Evolutionary conservation across 371 early-diverging fungal genomes (phyloP), one percentile per base, ranked within the genome.

Genomic region (Saksenaea vasiformis): DNA sequence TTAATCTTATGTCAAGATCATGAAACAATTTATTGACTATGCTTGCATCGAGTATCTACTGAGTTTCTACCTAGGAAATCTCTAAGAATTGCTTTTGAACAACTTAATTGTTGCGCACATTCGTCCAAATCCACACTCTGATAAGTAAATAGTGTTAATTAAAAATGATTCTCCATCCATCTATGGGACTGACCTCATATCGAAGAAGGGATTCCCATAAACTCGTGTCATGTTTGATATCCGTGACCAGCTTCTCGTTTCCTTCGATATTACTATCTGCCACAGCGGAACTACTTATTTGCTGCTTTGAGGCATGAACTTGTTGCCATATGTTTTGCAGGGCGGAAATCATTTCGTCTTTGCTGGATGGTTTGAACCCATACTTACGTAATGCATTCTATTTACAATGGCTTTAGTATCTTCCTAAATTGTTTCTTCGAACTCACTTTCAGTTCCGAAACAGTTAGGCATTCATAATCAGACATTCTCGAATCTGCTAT

Each of bases 311-410:
- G 22, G 24, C 10, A 47, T 22, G 24, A 47, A 11, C 24, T 47
- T 47, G 51, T 1, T 22, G 51, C 24, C 24, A 22, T 22, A 17
- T 22, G 51, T 22, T 22, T 47, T 47, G 51, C 51, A 47, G 51
- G 22, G 22, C 22, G 22, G 51, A 41, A 39, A 58, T 41, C 39
- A 58, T 58, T 8, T 58, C 58, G n/a, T 38, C 41, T 41, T 39
- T 37, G 28, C 38, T 19, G 28, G 58, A 41, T 22, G 58, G 58
- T 43, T 58, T 58, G 43, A 58, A 26, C 24, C 43, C 58, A 58
- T 58, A 58, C 43, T 41, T 58, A 24, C 31, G 24, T 17, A 58
- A 24, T 38, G 41, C 27, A 27, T 58, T 41, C 58, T 58, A 58
- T 28, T 7, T 2, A 10, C 3, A 10, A 7, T 47, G 27, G 28